Conservation (phyloP, 1,284 basidiomycete species). For the Puccinia hordei region DNA sequence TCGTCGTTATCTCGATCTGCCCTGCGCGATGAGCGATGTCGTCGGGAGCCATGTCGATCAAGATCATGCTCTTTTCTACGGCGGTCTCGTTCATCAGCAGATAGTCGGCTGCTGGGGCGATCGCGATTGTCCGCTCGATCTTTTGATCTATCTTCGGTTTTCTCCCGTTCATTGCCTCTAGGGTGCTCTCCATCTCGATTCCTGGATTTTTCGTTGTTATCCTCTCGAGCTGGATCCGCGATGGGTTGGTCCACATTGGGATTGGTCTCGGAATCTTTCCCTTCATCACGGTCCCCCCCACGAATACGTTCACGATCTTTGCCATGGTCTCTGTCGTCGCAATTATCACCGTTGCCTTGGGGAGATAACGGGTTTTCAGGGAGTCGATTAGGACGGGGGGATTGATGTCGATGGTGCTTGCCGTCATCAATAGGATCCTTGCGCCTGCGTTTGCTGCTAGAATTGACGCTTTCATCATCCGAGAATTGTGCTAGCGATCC, state of each 20-base stretch:
- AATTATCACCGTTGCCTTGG: conserved; percentile 12
- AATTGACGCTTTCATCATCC: conserved; percentile 40
- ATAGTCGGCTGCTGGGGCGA: conserved; percentile 14
- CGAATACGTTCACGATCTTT: conserved; percentile 37
- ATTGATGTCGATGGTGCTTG: conserved; percentile 39
- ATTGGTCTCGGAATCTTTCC: conserved; percentile 69
- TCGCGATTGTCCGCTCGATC: conserved; percentile 42
- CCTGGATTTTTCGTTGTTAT: conserved; percentile 73
- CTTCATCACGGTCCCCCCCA: conserved; percentile 56
- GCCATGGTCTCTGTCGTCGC: conserved; percentile 26
- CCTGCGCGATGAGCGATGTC: conserved; percentile 48
- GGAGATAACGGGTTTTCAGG: conserved; percentile 36
- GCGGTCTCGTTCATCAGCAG: conserved; percentile 47
- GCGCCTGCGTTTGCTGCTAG: conserved; percentile 44
- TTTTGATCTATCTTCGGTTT: conserved; percentile 51
- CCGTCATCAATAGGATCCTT: conserved; percentile 49
- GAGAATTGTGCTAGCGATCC: conserved; percentile 33
- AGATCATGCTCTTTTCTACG: conserved; percentile 39
- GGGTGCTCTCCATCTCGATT: conserved; percentile 63
- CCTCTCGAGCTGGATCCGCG: conserved; percentile 57
- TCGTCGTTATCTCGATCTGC: conserved; percentile 51
- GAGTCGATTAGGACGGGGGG: conserved; percentile 35
- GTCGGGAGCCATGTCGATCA: conserved; percentile 42
- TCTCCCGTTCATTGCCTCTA: conserved; percentile 46
- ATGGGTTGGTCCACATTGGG: not conserved